Percentiles rank a stretch among this genome's conserved stretches.
phyloP scores from a whole-genome alignment of 306 rosid species.

The Cicer judaicum region DNA sequence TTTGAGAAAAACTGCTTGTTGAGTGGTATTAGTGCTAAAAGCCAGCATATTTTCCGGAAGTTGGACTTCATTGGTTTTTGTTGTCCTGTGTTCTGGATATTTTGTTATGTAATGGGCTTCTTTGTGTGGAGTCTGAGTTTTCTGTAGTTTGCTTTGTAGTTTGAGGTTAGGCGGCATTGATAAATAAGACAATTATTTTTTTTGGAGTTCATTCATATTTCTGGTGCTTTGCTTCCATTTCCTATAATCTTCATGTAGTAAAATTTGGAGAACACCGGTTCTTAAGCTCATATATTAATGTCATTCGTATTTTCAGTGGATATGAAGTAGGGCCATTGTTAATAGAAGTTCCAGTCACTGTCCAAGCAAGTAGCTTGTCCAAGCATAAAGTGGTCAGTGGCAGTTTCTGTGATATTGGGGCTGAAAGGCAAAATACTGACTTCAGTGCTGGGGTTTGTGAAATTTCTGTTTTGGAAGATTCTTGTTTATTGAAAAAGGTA shows the following conservation, averaged over 20 bases:
- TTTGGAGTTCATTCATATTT: constrained; percentile 19
- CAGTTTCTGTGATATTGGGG: constrained; percentile 43
- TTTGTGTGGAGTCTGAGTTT: constrained; percentile 16
- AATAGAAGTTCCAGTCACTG: constrained; percentile 58
- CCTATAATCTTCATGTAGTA: constrained; percentile 1
- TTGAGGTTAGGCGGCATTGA: background rate
- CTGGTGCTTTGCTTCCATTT: constrained; percentile 3
- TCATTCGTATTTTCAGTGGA: constrained; percentile 62
- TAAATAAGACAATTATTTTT: background rate
- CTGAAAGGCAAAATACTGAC: constrained; percentile 43
- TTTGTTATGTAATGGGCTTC: background rate
- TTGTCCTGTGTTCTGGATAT: background rate
- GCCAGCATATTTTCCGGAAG: background rate
- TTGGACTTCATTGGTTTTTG: constrained; percentile 17
- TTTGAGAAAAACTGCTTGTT: background rate
- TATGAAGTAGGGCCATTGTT: constrained; percentile 67
- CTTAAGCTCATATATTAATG: constrained; percentile 36
- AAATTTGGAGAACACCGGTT: constrained; percentile 30
- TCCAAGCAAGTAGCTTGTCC: constrained; percentile 37
- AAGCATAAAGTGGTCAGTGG: constrained; percentile 49
- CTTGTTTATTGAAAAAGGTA: constrained; percentile 62
- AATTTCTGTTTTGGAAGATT: constrained; percentile 47
- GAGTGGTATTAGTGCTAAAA: background rate
- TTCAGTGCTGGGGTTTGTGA: constrained; percentile 46
- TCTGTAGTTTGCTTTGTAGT: constrained; percentile 5